These are phyloP conservation scores for Lasiosphaeria hispida DNA, from an alignment of 495 filamentous ascomycete genomes.

Conservation along the genomic window DNA sequence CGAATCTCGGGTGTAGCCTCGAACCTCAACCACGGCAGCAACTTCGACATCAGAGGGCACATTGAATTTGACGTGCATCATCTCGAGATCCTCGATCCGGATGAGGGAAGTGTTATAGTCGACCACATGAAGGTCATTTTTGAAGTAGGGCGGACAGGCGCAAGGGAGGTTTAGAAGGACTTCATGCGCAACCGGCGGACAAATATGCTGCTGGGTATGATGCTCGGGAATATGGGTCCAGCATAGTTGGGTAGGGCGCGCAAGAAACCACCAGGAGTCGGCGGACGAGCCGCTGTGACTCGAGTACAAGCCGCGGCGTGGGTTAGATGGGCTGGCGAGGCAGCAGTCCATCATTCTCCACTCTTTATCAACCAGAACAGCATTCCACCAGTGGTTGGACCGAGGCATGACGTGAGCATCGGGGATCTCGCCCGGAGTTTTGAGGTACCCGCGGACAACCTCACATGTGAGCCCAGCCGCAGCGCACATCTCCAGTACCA, in stretches of 20 bases:
- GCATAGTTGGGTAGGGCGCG: slow-evolving; percentile 81
- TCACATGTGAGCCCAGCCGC: slow-evolving; percentile 87
- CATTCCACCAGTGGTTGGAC: slow-evolving; percentile 98
- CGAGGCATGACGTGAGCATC: slow-evolving; percentile 72
- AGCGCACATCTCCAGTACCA: slow-evolving; percentile 90
- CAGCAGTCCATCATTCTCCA: slow-evolving; percentile 98
- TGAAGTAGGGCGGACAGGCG: slow-evolving; percentile 85
- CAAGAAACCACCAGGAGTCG: slow-evolving; percentile 88
- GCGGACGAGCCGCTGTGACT: slow-evolving; percentile 63
- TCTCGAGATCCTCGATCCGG: slow-evolving; percentile 85
- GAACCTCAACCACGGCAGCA: slow-evolving; percentile 87
- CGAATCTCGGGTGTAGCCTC: slow-evolving; percentile 71
- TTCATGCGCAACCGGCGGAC: slow-evolving; percentile 79
- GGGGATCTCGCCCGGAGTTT: slow-evolving; percentile 78
- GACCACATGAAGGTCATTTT: slow-evolving; percentile 68
- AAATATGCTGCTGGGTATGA: slow-evolving; percentile 86
- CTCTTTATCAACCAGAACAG: slow-evolving; percentile 86
- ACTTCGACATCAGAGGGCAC: slow-evolving; percentile 90
- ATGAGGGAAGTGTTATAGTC: slow-evolving; percentile 89
- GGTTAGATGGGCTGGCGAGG: slow-evolving; percentile 86
- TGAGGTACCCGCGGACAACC: slow-evolving; percentile 82
- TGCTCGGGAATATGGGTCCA: slow-evolving; percentile 91
- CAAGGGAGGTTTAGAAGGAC: slow-evolving; percentile 80
- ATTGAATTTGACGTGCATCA: slow-evolving; percentile 81
- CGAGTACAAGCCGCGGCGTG: slow-evolving; percentile 72